Percentiles rank a stretch among this genome's conserved stretches.
Conservation (phyloP, 2,329 filamentous ascomycete genomes). For the Fusarium udum region DNA sequence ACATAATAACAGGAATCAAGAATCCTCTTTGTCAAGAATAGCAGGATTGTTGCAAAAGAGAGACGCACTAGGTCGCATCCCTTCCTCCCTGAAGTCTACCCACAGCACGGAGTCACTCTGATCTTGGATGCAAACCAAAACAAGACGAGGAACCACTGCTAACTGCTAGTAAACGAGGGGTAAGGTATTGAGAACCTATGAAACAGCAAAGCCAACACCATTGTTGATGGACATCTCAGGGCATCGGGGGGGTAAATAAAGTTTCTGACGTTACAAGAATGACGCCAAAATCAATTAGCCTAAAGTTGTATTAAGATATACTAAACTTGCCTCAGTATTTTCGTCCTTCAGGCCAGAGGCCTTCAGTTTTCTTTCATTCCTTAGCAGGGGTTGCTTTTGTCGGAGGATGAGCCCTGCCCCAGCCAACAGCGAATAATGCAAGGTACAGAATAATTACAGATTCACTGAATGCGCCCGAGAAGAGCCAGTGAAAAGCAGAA, state of each 20-base stretch:
- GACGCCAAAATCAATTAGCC: neutral
- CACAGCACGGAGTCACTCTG: neutral
- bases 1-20: neutral
- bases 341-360: neutral
- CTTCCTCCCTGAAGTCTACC: slow-evolving; percentile 1
- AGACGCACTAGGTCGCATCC: slow-evolving; percentile 2
- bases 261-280: neutral
- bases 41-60: slow-evolving; percentile 1
- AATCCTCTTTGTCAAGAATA: slow-evolving; percentile 3
- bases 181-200: slow-evolving; percentile 26
- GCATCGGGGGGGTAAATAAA: neutral
- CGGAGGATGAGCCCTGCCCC: slow-evolving; percentile 22
- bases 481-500: slow-evolving; percentile 1
- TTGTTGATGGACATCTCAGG: slow-evolving; percentile 1
- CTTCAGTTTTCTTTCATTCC: neutral
- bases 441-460: slow-evolving; percentile 31
- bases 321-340: neutral
- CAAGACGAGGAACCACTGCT: slow-evolving; percentile 19
- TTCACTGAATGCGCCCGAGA: neutral
- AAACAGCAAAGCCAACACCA: slow-evolving; percentile 30
- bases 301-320: neutral
- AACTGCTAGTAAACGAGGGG: slow-evolving; percentile 22
- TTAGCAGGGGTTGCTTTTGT: neutral
- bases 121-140: neutral
- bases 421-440: slow-evolving; percentile 30